Evolutionary conservation across 2,329 filamentous ascomycete species (phyloP).

Genomic region (Geosmithia putterillii): DNA sequence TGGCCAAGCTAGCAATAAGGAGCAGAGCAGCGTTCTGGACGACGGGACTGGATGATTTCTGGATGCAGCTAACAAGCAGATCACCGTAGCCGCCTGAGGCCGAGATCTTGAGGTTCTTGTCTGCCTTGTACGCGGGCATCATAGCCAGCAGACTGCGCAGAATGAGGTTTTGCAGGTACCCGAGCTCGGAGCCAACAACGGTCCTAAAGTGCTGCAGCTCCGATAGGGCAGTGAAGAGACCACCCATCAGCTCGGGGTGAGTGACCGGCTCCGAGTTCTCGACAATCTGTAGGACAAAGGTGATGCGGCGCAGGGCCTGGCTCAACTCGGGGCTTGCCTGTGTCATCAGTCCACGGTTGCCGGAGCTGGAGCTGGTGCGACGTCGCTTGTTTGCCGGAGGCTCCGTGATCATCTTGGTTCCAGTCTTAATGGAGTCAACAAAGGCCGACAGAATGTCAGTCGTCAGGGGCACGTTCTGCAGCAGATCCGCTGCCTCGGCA

Average conservation of each 20-base stretch:
- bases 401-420: constrained; percentile 59
- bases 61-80: constrained; percentile 84
- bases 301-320: constrained; percentile 61
- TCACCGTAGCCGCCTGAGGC: constrained; percentile 75
- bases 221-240: constrained; percentile 73
- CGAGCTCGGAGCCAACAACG: constrained; percentile 72
- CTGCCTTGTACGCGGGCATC: constrained; percentile 60
- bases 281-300: constrained; percentile 78
- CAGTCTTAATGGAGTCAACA: constrained; percentile 60
- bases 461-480: constrained; percentile 62
- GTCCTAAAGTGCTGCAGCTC: constrained; percentile 77
- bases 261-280: constrained; percentile 66
- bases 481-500: constrained; percentile 56
- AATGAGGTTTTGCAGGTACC: constrained; percentile 79
- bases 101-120: constrained; percentile 55
- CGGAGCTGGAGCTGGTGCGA: constrained; percentile 62
- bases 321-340: constrained; percentile 55
- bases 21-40: constrained; percentile 88
- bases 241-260: constrained; percentile 65
- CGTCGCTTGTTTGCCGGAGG: constrained; percentile 67
- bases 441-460: constrained; percentile 61
- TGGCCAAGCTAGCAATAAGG: constrained; percentile 75
- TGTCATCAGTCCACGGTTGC: constrained; percentile 43
- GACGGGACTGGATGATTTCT: constrained; percentile 81
- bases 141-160: constrained; percentile 74